Conservation (phyloP, 805 yeast species). For the Candida ponderosae region DNA sequence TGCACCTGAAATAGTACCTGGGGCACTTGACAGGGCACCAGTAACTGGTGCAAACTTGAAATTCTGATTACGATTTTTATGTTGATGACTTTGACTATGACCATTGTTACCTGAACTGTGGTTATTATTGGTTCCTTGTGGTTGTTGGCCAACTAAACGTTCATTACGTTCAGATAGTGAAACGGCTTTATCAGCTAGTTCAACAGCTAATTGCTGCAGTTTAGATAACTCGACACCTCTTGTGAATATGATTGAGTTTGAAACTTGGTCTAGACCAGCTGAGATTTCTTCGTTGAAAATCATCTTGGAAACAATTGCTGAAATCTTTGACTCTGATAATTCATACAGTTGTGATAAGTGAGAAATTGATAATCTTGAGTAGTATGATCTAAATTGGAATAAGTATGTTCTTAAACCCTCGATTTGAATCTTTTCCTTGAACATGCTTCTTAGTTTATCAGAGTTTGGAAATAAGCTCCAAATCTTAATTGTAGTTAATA, state of each 20-base stretch:
- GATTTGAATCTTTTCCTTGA: constrained; percentile 70
- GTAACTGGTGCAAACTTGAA: constrained; percentile 23
- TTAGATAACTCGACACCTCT: constrained; percentile 75
- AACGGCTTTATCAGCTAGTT: constrained; percentile 73
- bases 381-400: constrained; percentile 73
- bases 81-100: constrained; percentile 16
- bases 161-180: constrained; percentile 80
- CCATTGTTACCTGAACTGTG: constrained; percentile 9
- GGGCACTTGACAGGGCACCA: constrained; percentile 25
- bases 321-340: constrained; percentile 46
- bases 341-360: constrained; percentile 63
- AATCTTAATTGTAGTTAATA: constrained; percentile 69
- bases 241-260: constrained; percentile 56
- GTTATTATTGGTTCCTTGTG: constrained; percentile 17
- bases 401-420: constrained; percentile 93
- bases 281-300: constrained; percentile 69
- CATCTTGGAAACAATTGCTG: constrained; percentile 63
- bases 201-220: constrained; percentile 81
- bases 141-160: constrained; percentile 55
- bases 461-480: constrained; percentile 78
- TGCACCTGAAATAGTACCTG: constrained; percentile 28
- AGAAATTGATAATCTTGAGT: constrained; percentile 62
- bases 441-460: constrained; percentile 60
- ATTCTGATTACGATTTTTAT: constrained; percentile 20
- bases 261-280: constrained; percentile 66